Evolutionary conservation across 257 asterid species (phyloP).

Genomic region (Cinchona pubescens): DNA sequence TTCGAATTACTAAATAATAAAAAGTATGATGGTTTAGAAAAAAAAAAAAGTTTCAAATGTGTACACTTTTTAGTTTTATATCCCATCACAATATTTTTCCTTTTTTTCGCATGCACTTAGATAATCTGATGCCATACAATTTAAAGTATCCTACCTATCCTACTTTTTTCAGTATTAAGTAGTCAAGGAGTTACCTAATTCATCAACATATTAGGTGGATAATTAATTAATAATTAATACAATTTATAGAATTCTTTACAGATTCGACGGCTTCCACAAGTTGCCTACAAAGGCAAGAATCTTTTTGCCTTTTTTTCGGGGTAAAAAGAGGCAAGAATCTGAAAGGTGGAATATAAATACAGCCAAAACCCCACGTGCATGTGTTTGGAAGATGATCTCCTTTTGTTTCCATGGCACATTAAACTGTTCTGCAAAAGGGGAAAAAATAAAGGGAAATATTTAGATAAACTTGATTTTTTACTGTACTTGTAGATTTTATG

Average conservation of each 20-base stretch:
- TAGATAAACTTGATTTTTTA: no score
- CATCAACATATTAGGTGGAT: neutral
- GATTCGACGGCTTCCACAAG: constrained; percentile 12
- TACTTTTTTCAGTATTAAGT: neutral
- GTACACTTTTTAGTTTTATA: neutral
- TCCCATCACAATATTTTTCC: neutral
- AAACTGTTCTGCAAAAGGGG: neutral
- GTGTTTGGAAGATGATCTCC: neutral
- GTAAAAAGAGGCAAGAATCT: neutral
- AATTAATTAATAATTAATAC: neutral
- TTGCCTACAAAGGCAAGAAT: neutral
- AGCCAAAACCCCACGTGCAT: neutral
- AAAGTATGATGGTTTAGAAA: no score
- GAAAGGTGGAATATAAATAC: neutral
- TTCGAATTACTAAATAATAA: no score
- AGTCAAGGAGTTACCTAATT: neutral
- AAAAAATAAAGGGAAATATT: no score
- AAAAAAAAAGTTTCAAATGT: no score
- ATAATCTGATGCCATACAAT: neutral
- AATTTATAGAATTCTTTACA: neutral
- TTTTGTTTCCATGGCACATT: neutral
- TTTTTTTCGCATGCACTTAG: neutral
- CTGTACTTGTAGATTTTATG: no score
- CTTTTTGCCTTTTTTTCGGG: no score
- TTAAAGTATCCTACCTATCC: neutral